phyloP scores from a whole-genome alignment of 1,284 basidiomycete genomes.

The Papiliotrema flavescens region DNA sequence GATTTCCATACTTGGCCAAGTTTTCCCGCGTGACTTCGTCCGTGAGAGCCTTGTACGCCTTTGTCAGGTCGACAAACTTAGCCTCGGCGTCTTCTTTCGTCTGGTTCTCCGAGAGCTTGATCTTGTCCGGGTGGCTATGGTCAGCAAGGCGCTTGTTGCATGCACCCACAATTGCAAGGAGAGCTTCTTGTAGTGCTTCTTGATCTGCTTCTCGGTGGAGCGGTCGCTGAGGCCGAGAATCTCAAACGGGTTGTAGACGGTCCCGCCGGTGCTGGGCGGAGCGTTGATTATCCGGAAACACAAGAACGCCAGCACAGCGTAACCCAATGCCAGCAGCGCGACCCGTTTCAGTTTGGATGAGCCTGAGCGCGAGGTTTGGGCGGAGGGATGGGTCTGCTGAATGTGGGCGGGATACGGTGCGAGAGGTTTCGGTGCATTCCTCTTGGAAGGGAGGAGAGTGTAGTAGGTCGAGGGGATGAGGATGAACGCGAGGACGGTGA shows the following conservation, averaged over 20 bases:
- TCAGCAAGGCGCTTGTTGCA: neutral
- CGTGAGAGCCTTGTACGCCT: slow-evolving; percentile 97
- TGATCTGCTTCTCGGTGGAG: slow-evolving; percentile 84
- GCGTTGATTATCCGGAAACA: slow-evolving; percentile 61
- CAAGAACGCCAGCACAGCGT: slow-evolving; percentile 68
- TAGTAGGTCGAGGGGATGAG: slow-evolving; percentile 71
- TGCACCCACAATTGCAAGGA: slow-evolving; percentile 74
- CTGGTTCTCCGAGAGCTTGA: slow-evolving; percentile 74
- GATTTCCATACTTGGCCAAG: slow-evolving; percentile 86
- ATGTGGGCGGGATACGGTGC: slow-evolving; percentile 25
- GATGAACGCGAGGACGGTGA: slow-evolving; percentile 76
- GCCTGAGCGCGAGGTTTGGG: neutral
- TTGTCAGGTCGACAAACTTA: slow-evolving; percentile 90
- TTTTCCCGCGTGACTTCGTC: slow-evolving; percentile 93
- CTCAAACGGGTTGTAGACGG: slow-evolving; percentile 89
- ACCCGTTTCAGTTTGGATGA: slow-evolving; percentile 48
- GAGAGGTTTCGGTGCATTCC: slow-evolving; percentile 27
- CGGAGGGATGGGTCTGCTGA: slow-evolving; percentile 5
- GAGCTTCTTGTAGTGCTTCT: slow-evolving; percentile 93
- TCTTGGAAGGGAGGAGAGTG: slow-evolving; percentile 41
- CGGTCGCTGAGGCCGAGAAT: slow-evolving; percentile 77
- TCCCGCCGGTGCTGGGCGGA: slow-evolving; percentile 58
- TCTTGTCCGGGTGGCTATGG: slow-evolving; percentile 92
- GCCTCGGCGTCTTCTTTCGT: slow-evolving; percentile 86
- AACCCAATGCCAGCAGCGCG: slow-evolving; percentile 65